Base-by-base conservation (phyloP, 2,329 filamentous ascomycete species). In the Colletotrichum tabaci region DNA sequence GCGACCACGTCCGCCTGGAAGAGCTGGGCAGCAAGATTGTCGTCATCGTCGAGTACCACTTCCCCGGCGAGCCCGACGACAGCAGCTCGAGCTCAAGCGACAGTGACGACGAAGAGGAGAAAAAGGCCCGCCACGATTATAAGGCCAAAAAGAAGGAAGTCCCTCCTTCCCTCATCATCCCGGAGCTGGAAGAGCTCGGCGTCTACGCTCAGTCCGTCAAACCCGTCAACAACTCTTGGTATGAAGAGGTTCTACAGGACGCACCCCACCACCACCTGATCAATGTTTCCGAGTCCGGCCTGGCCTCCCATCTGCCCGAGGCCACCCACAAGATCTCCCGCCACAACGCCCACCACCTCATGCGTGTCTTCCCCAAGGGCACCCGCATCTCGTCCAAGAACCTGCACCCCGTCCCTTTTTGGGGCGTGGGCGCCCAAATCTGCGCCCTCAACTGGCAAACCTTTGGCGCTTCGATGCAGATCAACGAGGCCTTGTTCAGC, bases 181-280 rank as follows among this genome's bases (percentile, higher is more conserved):
- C 91, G 0, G 90, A 92, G 75, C 86, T 93, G 1, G 90, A 90
- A 1, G 87, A 87, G 52, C 83, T 93, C 0, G 91, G 91, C 4
- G 89, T 93, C 2, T 93, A 93, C 74, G 91, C 91, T 0, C 91
- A 93, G 77, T 91, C 89, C 0, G 90, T 93, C 67, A 93, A 93
- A 77, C 91, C 91, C 0, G 80, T 82, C 66, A 87, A 93, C 79
- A 88, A 90, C 75, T 90, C 89, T 0, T 93, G 91, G 91, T 92
- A 87, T 77, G 86, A 89, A 21, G 76, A 81, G 4, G 84, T 82
- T 3, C 79, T 88, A 35, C 77, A 84, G 77, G 89, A 92, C 67
- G 88, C 85, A 0, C 90, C 90, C 42, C 89, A 91, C 72, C 88
- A 92, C 76, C 90, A 91, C 68, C 86, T 92, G 73, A 91, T 92